These are phyloP conservation scores for Penicillium paxilli DNA, from an alignment of 495 filamentous ascomycete species.

Conservation along the genomic window DNA sequence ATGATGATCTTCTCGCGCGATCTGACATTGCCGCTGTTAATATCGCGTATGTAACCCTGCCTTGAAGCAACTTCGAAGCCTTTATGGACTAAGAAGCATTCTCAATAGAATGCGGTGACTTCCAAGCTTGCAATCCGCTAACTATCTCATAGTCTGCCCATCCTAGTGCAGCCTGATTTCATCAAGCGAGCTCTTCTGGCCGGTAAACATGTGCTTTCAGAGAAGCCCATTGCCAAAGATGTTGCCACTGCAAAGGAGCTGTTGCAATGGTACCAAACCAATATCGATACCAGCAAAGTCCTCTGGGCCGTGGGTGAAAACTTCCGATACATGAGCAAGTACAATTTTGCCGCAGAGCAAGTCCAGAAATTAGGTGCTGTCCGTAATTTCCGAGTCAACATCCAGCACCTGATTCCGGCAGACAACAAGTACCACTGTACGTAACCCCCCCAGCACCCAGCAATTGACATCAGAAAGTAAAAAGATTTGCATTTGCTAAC, in stretches of 20 bases:
- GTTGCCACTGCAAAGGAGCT: conserved; percentile 61
- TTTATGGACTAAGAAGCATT: no score
- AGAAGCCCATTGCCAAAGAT: conserved; percentile 78
- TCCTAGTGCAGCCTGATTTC: conserved; percentile 38
- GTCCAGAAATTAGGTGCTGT: conserved; percentile 63
- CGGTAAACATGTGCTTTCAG: conserved; percentile 80
- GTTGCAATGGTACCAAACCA: conserved; percentile 58
- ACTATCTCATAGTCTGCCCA: conserved; percentile 36
- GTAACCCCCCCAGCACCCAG: conserved; percentile 14
- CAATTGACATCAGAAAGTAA: no score
- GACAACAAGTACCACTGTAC: conserved; percentile 60
- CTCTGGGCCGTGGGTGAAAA: conserved; percentile 75
- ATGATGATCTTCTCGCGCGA: conserved; percentile 62
- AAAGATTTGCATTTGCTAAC: no score
- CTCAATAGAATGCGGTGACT: no score
- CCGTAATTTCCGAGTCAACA: conserved; percentile 59
- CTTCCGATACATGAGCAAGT: conserved; percentile 64
- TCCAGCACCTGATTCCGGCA: conserved; percentile 53
- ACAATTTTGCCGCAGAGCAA: conserved; percentile 55
- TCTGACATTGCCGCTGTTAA: conserved; percentile 68
- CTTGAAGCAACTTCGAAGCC: no score
- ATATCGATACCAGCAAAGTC: conserved; percentile 45
- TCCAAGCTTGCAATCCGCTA: no score
- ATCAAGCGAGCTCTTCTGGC: conserved; percentile 55
- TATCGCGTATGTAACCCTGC: conserved; percentile 51